Evolutionary conservation across 805 yeast species (phyloP), one percentile per base, ranked within the genome.

Genomic region (Candida succiphila): DNA sequence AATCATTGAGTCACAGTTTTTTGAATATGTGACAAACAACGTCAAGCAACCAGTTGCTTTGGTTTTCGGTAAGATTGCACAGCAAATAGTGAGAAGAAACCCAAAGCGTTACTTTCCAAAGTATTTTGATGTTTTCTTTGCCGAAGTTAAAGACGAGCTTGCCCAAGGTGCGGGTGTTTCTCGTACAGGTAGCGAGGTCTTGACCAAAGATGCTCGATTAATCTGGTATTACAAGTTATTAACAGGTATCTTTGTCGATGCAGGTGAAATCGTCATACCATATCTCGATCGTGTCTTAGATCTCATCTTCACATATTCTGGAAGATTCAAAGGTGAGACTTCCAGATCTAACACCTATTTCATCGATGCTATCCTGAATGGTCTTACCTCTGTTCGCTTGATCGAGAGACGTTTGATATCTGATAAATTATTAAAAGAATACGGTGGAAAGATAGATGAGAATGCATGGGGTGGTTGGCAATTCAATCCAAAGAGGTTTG

Each of bases 141-240:
- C 61, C 5, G 67, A 67, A 33, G 75, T 88, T 18, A 60, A 64
- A 25, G 73, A 67, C 23, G 95, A 89, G 48, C 64, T 89, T 16
- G 84, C 78, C 42, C 82, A 88, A 41, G 81, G 75, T 3, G 96
- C 96, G 0, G 97, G 96, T 3, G 56, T 70, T 1, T 61, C 77
- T 0, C 69, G 95, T 51, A 68, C 65, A 5, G 73, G 79, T 0
- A 61, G 69, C 6, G 88, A 81, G 21, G 64, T 81, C 18, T 64
- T 76, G 19, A 83, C 83, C n/a, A 67, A 87, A 27, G 97, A 92
- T 54, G 79, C 78, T 21, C 71, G 78, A 15, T 57, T 92, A 7
- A 74, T 75, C 21, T 75, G 95, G 74, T 72, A 78, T 47, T 51
- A 84, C 22, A 68, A 78, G 3, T 70, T 86, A 3, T 54, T 88